Conservation (phyloP, 179 eudicot species). For the Silene vulgaris region DNA sequence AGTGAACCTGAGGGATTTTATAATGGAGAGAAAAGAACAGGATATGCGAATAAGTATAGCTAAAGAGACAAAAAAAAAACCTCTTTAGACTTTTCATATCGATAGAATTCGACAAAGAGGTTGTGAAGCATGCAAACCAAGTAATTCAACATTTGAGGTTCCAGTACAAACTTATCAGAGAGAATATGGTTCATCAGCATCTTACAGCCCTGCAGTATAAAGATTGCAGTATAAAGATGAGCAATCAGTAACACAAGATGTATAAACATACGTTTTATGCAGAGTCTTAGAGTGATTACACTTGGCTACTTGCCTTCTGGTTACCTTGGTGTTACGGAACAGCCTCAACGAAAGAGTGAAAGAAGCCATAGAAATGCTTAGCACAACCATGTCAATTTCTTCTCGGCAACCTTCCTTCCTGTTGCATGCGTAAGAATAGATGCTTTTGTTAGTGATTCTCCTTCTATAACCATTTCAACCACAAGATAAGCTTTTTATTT, state of each 20-base stretch:
- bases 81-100: conserved; percentile 48
- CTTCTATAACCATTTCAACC: not conserved
- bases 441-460: not conserved
- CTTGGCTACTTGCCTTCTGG: conserved; percentile 16
- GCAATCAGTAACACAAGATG: conserved; percentile 17
- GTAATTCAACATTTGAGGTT: conserved; percentile 47
- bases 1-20: not conserved
- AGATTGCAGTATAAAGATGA: conserved; percentile 32
- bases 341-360: conserved; percentile 56
- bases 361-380: conserved; percentile 54
- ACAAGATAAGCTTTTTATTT: not conserved
- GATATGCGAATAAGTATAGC: not conserved
- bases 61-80: conserved; percentile 29
- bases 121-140: conserved; percentile 58
- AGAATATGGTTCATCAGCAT: conserved; percentile 46
- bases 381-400: conserved; percentile 41
- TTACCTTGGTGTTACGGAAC: conserved; percentile 49
- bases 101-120: conserved; percentile 52
- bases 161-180: conserved; percentile 49
- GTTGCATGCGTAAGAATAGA: conserved; percentile 24
- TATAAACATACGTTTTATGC: not conserved
- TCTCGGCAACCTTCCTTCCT: conserved; percentile 35
- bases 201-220: conserved; percentile 47
- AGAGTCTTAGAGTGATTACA: not conserved
- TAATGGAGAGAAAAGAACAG: not conserved